Evolutionary conservation across 192 early-diverging fungal genomes (phyloP).

Genomic region (Geranomyces variabilis): DNA sequence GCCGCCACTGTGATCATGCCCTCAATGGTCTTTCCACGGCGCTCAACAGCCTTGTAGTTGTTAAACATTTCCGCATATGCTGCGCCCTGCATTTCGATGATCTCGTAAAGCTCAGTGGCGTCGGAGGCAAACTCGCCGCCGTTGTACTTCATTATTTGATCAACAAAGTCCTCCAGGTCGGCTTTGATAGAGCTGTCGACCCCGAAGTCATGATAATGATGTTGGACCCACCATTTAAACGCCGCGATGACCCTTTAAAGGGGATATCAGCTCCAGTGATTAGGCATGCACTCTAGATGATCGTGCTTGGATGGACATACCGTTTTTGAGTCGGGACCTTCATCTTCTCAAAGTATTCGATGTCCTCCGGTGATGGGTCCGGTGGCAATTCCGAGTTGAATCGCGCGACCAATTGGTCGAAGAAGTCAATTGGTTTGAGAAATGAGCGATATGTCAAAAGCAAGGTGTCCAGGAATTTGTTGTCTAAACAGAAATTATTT

Average conservation of each 20-base stretch:
- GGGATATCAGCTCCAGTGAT: background rate
- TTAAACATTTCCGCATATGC: constrained; percentile 55
- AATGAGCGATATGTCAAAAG: constrained; percentile 58
- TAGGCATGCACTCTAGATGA: background rate
- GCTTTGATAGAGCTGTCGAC: constrained; percentile 45
- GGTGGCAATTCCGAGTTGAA: constrained; percentile 53
- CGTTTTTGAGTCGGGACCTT: constrained; percentile 53
- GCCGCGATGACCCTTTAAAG: constrained; percentile 46
- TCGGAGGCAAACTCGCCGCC: constrained; percentile 39
- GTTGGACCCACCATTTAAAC: constrained; percentile 53
- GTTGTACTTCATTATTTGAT: constrained; percentile 38
- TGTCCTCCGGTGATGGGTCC: constrained; percentile 49
- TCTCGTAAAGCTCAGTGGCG: constrained; percentile 34
- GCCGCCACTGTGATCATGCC: constrained; percentile 58
- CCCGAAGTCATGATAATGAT: constrained; percentile 65
- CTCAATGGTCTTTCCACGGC: constrained; percentile 52
- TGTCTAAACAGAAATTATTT: constrained; percentile 31
- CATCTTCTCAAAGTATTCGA: constrained; percentile 50
- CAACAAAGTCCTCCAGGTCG: constrained; percentile 49
- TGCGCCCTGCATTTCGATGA: constrained; percentile 41
- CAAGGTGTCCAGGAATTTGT: constrained; percentile 53
- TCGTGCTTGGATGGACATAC: constrained; percentile 27
- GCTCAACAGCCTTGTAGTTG: constrained; percentile 50
- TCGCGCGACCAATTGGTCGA: constrained; percentile 49
- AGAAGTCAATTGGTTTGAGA: constrained; percentile 56